Evolutionary conservation across 1,284 basidiomycete genomes (phyloP), one percentile per base, ranked within the genome.

Genomic region (Pascua sp.): DNA sequence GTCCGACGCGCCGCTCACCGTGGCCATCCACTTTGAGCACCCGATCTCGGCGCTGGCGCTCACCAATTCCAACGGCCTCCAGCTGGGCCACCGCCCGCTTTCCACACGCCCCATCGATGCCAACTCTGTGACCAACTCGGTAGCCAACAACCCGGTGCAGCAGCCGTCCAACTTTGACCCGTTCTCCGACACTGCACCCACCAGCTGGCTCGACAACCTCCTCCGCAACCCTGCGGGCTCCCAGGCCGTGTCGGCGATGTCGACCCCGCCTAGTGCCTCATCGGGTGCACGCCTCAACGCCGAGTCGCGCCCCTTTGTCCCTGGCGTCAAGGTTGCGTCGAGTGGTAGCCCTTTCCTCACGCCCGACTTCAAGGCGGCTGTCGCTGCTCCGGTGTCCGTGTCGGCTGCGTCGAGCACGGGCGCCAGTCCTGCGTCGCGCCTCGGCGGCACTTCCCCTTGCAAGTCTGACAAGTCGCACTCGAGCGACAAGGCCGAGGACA

Each of bases 11-110:
- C 59, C 55, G 51, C 49, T 69, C 43, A 61, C 66, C 38, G 67
- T 64, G 1, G 38, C 69, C n/a, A 64, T 75, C 37, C 61, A 71
- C 43, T 75, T 73, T 48, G 68, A 73, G 17, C 56, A 67, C 47
- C 44, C 58, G 11, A 47, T 64, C 4, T 72, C 69, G 15, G 71
- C 70, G 11, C 52, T 48, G 12, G 61, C 66, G 1, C 61, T 73
- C 1, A 45, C 71, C 53, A 63, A 58, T 15, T 63, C 68, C 32
- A 64, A 70, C 54, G 69, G 70, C 5, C 60, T 69, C 47, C 53
- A 53, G 8, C 49, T 75, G 5, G 70, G 70, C 4, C 63, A 65
- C 42, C 62, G 65, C 10, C 32, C 40, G 5, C 24, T 32, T 49
- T 63, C 45, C 38, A 54, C 42, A 48, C 55, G 12, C 15, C 46